phyloP scores from a whole-genome alignment of 192 early-diverging fungal species.

The Endogone sp. region DNA sequence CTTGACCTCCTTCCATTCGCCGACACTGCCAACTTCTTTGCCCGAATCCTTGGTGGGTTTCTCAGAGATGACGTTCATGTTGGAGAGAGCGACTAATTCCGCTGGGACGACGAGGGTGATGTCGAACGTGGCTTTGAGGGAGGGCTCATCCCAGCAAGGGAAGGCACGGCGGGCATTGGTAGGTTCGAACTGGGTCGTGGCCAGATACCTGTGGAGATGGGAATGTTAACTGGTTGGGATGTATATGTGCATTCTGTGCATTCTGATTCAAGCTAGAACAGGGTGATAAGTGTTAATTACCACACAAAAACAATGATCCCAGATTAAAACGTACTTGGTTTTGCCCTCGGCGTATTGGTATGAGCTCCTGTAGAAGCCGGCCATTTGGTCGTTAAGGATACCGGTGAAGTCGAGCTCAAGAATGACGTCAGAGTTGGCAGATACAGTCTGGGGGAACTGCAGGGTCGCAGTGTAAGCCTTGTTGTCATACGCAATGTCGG shows the following conservation, averaged over 20 bases:
- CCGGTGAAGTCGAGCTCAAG: constrained; percentile 61
- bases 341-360: constrained; percentile 63
- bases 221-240: no score
- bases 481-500: constrained; percentile 18
- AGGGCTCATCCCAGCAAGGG: constrained; percentile 98
- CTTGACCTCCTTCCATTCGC: constrained; percentile 72
- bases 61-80: constrained; percentile 83
- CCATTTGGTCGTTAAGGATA: constrained; percentile 82
- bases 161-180: constrained; percentile 88
- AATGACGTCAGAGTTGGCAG: constrained; percentile 42
- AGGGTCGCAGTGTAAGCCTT: constrained; percentile 1
- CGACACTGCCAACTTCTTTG: constrained; percentile 21
- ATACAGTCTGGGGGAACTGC: constrained; percentile 53
- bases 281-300: neutral
- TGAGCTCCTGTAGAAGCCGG: constrained; percentile 88
- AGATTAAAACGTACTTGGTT: constrained; percentile 19
- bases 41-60: constrained; percentile 44
- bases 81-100: constrained; percentile 81
- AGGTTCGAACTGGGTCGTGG: constrained; percentile 94
- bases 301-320: neutral
- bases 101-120: constrained; percentile 77
- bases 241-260: constrained; percentile 6
- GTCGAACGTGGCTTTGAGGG: constrained; percentile 93
- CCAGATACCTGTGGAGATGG: constrained; percentile 63
- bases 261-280: neutral